phyloP scores from a whole-genome alignment of 2,329 filamentous ascomycete species.

The Penicillium digitatum region DNA sequence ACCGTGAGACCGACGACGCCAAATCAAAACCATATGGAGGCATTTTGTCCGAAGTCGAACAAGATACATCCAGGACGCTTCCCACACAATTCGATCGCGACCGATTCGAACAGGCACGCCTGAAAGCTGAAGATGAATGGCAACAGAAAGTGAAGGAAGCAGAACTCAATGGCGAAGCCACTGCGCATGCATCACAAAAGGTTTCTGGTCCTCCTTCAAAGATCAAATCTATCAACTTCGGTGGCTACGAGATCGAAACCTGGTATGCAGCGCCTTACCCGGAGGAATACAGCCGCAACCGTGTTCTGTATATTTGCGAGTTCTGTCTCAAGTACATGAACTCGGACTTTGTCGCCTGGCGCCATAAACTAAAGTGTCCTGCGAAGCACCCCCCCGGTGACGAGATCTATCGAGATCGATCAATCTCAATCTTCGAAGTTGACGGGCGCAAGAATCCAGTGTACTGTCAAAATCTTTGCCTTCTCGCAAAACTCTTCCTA shows the following conservation, averaged over 20 bases:
- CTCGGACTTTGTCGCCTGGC: slow-evolving; percentile 96
- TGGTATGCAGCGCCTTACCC: slow-evolving; percentile 99
- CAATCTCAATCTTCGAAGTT: slow-evolving; percentile 94
- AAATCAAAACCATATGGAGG: slow-evolving; percentile 95
- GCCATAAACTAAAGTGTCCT: slow-evolving; percentile 94
- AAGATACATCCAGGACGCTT: slow-evolving; percentile 84
- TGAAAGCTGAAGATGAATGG: slow-evolving; percentile 90
- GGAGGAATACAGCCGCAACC: slow-evolving; percentile 95
- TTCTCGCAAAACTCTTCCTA: slow-evolving; percentile 92
- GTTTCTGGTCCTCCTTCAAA: slow-evolving; percentile 83
- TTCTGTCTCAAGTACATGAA: slow-evolving; percentile 99
- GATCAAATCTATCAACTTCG: slow-evolving; percentile 98
- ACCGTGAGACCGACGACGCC: slow-evolving; percentile 80
- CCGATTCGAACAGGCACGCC: slow-evolving; percentile 82
- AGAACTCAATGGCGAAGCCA: slow-evolving; percentile 62
- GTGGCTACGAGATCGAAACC: slow-evolving; percentile 95
- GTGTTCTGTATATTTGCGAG: slow-evolving; percentile 97
- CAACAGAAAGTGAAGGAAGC: slow-evolving; percentile 60
- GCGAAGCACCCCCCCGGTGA: slow-evolving; percentile 96
- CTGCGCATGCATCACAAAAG: slow-evolving; percentile 66
- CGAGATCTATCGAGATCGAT: slow-evolving; percentile 93
- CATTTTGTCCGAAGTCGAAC: slow-evolving; percentile 81
- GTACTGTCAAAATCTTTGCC: slow-evolving; percentile 93
- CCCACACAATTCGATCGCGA: slow-evolving; percentile 75
- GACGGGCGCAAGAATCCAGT: slow-evolving; percentile 90